Evolutionary conservation across 805 yeast genomes (phyloP), one percentile per base, ranked within the genome.

Genomic region (Saccharomyces paradoxus): DNA sequence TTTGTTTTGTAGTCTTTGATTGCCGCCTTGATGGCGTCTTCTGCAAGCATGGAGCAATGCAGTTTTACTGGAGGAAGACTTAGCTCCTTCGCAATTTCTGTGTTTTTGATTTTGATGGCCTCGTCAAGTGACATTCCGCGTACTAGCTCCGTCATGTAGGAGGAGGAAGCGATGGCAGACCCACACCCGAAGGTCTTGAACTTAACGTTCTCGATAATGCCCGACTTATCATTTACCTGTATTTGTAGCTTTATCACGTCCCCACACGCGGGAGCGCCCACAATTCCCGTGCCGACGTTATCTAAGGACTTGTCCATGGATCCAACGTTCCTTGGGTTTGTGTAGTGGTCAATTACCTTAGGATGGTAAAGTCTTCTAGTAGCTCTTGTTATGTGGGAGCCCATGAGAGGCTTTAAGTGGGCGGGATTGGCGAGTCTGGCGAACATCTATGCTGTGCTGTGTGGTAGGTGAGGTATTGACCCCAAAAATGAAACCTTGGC

Each of bases 151-250:
- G 99, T 94, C 66, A 94, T 94, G 70, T 87, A 94, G 1, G 96
- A 88, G 9, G 96, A 87, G 2, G 96, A 87, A 1, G 99, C 99
- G 70, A 94, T 94, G 52, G 99, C 99, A 2, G 94, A 84, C 48
- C 99, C 99, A 71, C 99, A 94, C n/a, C 99, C 99, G 75, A 94
- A 94, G 3, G 99, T 94, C 81, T 94, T 94, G 75, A 94, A 94
- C 72, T 90, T 92, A 58, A 92, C 99, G 70, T 94, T 96, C 71
- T 88, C 83, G 63, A 94, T 94, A 53, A 88, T 78, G 1, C 99
- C 99, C 26, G 96, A 83, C 55, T 80, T 84, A 65, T 91, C 97
- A 60, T 86, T 85, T 9, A 94, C 99, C 70, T 91, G 83, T 66
- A 94, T 94, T 72, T 94, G 98, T 60, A 94, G 79, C 74, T 96